Evolutionary conservation across 2,329 filamentous ascomycete species (phyloP), one percentile per base, ranked within the genome.

Genomic region (Exophiala aquamarina): DNA sequence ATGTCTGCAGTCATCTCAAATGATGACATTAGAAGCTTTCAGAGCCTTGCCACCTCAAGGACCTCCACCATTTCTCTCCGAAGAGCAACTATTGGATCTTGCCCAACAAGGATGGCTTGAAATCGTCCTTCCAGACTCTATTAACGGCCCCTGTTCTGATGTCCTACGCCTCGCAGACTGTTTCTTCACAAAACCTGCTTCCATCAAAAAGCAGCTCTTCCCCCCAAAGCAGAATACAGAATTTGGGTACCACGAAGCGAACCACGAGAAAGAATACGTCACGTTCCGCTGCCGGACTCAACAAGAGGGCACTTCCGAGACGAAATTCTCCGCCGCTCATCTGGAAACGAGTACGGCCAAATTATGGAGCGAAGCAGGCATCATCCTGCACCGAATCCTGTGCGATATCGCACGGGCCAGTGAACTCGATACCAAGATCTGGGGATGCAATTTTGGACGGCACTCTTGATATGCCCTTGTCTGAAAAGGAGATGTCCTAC

Each of bases 211-310:
- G 13, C 20, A 29, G 14, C 13, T 44, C n/a, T 63, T 59, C 43
- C 59, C 61, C 13, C 26, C 54, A 2, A 54, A 52, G n/a, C 44
- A 46, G 18, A 59, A 59, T 3, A 62, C 59, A 4, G 61, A 63
- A 43, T 53, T 56, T 21, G 61, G 61, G 3, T 61, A 58, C 39
- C 62, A 62, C 43, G 34, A 42, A 10, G 56, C 62, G 5, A 35
- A 39, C 9, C 40, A 47, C 15, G 59, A 63, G 40, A 63, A 63
- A 41, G 57, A 63, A 38, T 63, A 63, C 33, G 18, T 62, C 26
- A 63, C 61, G 2, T 48, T 63, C 23, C 59, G 61, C 7, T 53
- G 57, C 42, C 46, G 32, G 48, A 4, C 49, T n/a, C n/a, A n/a
- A n/a, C n/a, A n/a, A n/a, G n/a, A 37, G 10, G 11, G 18, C n/a